Evolutionary conservation across 345 rosid genomes (phyloP), one percentile per base, ranked within the genome.

Genomic region (Rhodomyrtus tomentosa): DNA sequence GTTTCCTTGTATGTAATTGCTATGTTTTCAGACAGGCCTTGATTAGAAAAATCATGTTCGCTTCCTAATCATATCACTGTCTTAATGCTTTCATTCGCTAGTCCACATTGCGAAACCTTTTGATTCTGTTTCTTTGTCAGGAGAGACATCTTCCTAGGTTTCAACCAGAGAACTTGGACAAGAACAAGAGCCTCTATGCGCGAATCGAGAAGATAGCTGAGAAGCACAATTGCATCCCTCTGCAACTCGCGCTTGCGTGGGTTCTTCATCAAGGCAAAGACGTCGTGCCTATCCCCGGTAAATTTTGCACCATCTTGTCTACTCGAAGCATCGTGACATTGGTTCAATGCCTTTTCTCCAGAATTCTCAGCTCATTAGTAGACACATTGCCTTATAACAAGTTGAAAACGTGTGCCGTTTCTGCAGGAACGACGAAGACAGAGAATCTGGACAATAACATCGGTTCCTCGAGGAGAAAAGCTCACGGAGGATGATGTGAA

Each of bases 201-300:
- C 42, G 87, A 54, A 7, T 89, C 3, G 84, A 89, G 83, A 83
- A 87, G 51, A 38, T 89, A 59, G 90, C 91, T 7, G 40, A 51
- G n/a, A 87, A 89, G 83, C 81, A 86, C n/a, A 55, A 82, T 72
- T 92, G 93, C 82, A 82, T 42, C 18, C 83, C 94, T 24, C 84
- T 86, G 48, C 91, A 91, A 81, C 91, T 91, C 21, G 90, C 91
- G 20, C 90, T 91, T 81, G 88, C 91, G 1, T 89, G 94, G 92
- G 79, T 88, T 82, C 91, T 89, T 45, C 86, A 89, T 48, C 91
- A 90, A 84, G 91, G 91, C 32, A 86, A 88, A 24, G 90, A 89
- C 55, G 87, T 88, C 16, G 88, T 74, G 5, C 90, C 91, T 18
- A 90, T 90, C 83, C 92, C 93, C 14, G 91, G 92, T 89, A 59